Conservation (phyloP, 306 rosid genomes). For the Cucurbita maxima region DNA sequence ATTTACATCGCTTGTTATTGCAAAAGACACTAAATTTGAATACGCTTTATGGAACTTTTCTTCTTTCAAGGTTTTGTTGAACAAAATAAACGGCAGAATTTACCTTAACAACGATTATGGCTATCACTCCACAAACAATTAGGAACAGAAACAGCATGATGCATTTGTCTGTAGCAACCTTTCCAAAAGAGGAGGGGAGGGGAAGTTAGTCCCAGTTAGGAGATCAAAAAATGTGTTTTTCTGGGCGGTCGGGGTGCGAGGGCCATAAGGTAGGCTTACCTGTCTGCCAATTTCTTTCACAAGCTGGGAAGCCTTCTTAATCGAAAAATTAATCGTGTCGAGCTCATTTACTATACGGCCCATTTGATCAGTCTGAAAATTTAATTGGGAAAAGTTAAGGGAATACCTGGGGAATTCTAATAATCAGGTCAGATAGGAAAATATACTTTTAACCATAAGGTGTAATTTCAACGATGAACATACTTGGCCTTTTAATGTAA, state of each 20-base stretch:
- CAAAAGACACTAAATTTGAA: not conserved
- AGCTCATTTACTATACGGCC: conserved; percentile 94
- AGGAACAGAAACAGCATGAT: conserved; percentile 89
- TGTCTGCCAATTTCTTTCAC: conserved; percentile 98
- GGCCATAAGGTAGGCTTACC: conserved; percentile 28
- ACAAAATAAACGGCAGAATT: not conserved
- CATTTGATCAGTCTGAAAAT: conserved; percentile 89
- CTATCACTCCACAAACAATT: conserved; percentile 82
- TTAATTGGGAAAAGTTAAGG: conserved; percentile 1
- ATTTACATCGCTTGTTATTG: not conserved
- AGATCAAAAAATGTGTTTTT: not conserved
- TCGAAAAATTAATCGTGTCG: conserved; percentile 95
- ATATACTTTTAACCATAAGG: not conserved
- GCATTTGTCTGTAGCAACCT: conserved; percentile 99
- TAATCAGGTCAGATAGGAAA: not conserved
- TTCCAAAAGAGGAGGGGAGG: not conserved
- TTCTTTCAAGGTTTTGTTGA: not conserved
- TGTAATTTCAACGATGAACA: conserved; percentile 22
- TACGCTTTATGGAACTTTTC: not conserved
- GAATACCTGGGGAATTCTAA: not conserved
- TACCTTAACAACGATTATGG: conserved; percentile 96
- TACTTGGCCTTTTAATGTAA: conserved; percentile 86
- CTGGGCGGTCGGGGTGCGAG: not conserved
- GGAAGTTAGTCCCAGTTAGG: conserved; percentile 3
- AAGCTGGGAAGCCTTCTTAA: conserved; percentile 94